These are phyloP conservation scores for Geotrichum bryndzae DNA, from an alignment of 1,139 yeast genomes.

Conservation along the genomic window DNA sequence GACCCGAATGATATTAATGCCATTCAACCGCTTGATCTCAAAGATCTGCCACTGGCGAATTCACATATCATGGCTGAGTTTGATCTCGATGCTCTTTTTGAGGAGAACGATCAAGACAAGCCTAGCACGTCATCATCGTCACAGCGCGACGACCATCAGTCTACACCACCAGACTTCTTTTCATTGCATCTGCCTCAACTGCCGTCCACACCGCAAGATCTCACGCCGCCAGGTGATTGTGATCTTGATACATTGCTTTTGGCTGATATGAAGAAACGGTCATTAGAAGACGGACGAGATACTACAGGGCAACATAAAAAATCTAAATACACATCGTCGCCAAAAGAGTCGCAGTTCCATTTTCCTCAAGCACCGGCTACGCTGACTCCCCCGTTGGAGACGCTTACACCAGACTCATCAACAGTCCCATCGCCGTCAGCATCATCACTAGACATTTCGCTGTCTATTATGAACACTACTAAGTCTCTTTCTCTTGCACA, in stretches of 20 bases:
- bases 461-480: not conserved
- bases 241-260: not conserved
- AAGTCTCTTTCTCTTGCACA: not conserved
- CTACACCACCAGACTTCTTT: not conserved
- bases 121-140: not conserved
- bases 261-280: not conserved
- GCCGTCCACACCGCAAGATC: not conserved
- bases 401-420: constrained; percentile 13
- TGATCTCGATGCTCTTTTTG: constrained; percentile 12
- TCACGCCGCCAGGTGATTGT: not conserved
- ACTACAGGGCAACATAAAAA: not conserved
- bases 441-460: not conserved
- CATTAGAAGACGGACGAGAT: not conserved
- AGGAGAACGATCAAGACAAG: constrained; percentile 1
- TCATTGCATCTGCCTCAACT: not conserved
- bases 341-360: not conserved
- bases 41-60: not conserved
- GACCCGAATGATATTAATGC: not conserved
- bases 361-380: not conserved
- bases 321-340: not conserved
- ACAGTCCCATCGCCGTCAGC: constrained; percentile 7
- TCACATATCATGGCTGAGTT: constrained; percentile 2
- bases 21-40: not conserved
- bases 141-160: not conserved
- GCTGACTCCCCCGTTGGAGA: not conserved